phyloP scores from a whole-genome alignment of 78 protist species.

The Reticulomyxa filosa region DNA sequence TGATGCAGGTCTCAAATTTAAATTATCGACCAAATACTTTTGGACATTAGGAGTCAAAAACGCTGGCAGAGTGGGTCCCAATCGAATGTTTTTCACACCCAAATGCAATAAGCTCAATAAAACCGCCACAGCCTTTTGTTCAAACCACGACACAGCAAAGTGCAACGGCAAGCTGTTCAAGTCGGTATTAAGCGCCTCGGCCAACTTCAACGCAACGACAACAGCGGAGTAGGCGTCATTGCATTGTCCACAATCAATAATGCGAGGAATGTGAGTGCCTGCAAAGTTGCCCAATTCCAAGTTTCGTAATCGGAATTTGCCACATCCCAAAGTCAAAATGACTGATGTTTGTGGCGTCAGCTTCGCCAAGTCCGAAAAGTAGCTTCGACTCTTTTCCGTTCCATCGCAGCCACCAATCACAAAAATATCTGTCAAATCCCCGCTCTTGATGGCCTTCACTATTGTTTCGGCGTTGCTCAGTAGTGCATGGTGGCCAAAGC shows the following conservation, averaged over 20 bases:
- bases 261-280: conserved; percentile 47
- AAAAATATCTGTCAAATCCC: conserved; percentile 30
- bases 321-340: conserved; percentile 11
- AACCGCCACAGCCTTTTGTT: conserved; percentile 64
- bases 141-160: conserved; percentile 44
- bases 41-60: conserved; percentile 27
- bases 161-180: conserved; percentile 45
- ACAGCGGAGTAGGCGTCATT: conserved; percentile 60
- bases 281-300: conserved; percentile 33
- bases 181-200: not conserved
- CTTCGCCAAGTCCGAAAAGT: not conserved
- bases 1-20: too few species aligned
- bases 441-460: conserved; percentile 31
- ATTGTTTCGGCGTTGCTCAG: conserved; percentile 29
- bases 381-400: not conserved
- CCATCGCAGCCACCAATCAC: conserved; percentile 22
- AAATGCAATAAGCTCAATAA: conserved; percentile 41
- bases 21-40: not conserved
- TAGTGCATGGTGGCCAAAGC: conserved; percentile 32
- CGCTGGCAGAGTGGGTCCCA: conserved; percentile 60
- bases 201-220: too few species aligned
- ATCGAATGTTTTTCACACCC: conserved; percentile 35
- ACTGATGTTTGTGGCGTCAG: not conserved
- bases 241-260: conserved; percentile 72
- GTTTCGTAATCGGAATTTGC: conserved; percentile 37